These are phyloP conservation scores for Nothophytophthora sp. DNA, from an alignment of 352 stramenopile genomes.

Conservation along the genomic window DNA sequence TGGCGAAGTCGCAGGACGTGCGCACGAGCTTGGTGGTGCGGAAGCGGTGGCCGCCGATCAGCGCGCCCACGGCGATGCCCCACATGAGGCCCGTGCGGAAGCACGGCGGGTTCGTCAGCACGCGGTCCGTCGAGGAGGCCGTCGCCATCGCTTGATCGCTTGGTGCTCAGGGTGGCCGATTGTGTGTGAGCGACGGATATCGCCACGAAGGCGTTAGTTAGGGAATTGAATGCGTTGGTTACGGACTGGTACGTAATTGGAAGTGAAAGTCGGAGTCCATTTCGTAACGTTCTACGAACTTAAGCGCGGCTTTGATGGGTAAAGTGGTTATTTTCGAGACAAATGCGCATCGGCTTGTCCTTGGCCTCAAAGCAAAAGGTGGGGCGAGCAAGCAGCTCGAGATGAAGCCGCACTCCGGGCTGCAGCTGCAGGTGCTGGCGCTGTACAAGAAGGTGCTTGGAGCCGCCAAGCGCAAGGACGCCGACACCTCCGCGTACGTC, in stretches of 20 bases:
- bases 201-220: no score
- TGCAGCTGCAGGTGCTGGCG: conserved; percentile 77
- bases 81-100: conserved; percentile 79
- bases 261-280: no score
- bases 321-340: no score
- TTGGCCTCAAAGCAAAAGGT: conserved; percentile 2
- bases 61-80: conserved; percentile 60
- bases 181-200: no score
- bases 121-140: conserved; percentile 20
- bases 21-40: conserved; percentile 58
- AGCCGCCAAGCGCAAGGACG: conserved; percentile 62
- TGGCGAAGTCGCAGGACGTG: conserved; percentile 63
- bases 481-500: conserved; percentile 46
- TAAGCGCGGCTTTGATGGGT: conserved; percentile 3
- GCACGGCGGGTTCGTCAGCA: conserved; percentile 80
- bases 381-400: conserved; percentile 16
- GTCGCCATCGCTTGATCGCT: conserved; percentile 1
- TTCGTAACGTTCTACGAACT: background rate
- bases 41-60: conserved; percentile 73
- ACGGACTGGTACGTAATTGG: no score
- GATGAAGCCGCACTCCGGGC: conserved; percentile 59
- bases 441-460: conserved; percentile 72
- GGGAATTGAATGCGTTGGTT: no score
- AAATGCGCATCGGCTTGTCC: background rate
- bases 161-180: background rate